These are phyloP conservation scores for Hibiscus mutabilis DNA, from an alignment of 345 rosid species.

Conservation along the genomic window DNA sequence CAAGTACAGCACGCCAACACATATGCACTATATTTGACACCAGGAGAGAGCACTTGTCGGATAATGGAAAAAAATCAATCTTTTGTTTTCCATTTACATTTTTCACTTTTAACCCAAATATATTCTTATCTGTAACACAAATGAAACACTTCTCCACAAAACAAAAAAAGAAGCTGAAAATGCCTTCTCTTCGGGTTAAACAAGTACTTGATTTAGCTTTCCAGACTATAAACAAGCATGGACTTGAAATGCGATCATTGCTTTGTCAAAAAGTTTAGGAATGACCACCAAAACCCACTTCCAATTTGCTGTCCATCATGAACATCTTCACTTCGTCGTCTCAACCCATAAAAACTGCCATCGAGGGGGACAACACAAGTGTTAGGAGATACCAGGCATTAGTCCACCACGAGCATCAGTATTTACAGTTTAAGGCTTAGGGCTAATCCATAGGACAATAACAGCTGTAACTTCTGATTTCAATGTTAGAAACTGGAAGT, in stretches of 20 bases:
- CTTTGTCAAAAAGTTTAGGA: constrained; percentile 5
- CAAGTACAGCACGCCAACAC: too few relatives aligned
- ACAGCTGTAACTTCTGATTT: constrained; percentile 6
- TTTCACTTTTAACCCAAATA: not conserved
- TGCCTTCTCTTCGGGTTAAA: not conserved
- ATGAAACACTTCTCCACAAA: not conserved
- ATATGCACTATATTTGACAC: too few relatives aligned
- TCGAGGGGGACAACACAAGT: constrained; percentile 4
- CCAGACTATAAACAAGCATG: not conserved
- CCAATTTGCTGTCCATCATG: not conserved
- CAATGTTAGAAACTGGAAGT: not conserved
- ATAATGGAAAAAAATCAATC: too few relatives aligned
- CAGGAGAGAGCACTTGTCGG: too few relatives aligned
- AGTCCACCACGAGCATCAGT: not conserved
- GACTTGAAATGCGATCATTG: not conserved
- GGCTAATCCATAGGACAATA: not conserved
- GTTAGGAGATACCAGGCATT: not conserved
- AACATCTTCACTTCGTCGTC: constrained; percentile 1
- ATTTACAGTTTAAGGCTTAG: not conserved
- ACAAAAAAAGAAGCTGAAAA: not conserved
- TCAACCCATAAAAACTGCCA: too few relatives aligned
- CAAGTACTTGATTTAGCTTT: constrained; percentile 1
- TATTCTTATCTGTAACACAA: not conserved
- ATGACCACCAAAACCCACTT: constrained; percentile 10
- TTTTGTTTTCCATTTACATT: constrained; percentile 1